Evolutionary conservation across 2,329 filamentous ascomycete genomes (phyloP).

Genomic region (Ophiostoma fasciatum): DNA sequence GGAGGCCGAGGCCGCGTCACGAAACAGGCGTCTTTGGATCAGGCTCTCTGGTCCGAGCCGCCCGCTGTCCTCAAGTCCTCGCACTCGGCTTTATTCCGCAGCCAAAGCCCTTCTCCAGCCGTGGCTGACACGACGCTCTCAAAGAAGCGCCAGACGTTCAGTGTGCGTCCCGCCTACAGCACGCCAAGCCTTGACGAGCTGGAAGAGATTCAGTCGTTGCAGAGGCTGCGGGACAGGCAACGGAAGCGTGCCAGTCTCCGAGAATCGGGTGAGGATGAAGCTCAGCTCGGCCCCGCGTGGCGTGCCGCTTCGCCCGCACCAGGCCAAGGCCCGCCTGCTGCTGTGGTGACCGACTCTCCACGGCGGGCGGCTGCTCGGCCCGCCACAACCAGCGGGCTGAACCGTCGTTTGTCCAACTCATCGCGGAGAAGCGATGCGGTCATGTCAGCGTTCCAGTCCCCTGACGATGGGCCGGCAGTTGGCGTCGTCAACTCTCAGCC

Average conservation of each 20-base stretch:
- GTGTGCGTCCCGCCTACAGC: not conserved
- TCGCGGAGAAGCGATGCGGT: not conserved
- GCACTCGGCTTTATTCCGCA: slow-evolving; percentile 1
- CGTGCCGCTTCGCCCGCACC: not conserved
- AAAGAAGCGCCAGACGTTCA: not conserved
- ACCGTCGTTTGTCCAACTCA: not conserved
- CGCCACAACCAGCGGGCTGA: not conserved
- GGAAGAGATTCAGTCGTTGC: not conserved
- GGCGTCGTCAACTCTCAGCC: slow-evolving; percentile 5
- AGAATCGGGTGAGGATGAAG: not conserved
- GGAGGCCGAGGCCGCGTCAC: slow-evolving; percentile 11
- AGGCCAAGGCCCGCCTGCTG: not conserved
- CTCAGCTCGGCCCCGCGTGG: not conserved
- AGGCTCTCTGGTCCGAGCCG: slow-evolving; percentile 10
- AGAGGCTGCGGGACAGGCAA: not conserved
- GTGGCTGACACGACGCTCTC: not conserved
- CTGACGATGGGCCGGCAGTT: not conserved
- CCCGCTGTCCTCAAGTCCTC: slow-evolving; percentile 12
- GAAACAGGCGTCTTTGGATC: slow-evolving; percentile 5
- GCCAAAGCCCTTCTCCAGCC: not conserved
- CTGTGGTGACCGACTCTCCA: not conserved
- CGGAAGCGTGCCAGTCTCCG: not conserved
- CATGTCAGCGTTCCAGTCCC: no score
- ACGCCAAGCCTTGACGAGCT: not conserved
- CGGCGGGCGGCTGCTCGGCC: not conserved